Conservation (phyloP, 495 filamentous ascomycete species). For the Letharia columbiana region DNA sequence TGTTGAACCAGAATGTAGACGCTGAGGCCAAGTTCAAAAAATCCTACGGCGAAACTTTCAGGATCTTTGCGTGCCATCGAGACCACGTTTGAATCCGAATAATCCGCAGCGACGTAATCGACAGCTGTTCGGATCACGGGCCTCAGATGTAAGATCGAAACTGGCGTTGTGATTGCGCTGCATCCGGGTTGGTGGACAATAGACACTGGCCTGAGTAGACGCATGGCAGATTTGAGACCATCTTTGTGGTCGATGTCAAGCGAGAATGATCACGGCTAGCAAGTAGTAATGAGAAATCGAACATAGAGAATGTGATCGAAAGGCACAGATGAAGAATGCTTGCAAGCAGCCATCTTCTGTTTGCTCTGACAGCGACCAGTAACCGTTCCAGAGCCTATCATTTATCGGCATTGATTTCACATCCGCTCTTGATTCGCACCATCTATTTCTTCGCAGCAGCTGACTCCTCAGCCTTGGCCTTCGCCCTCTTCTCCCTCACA, state of each 20-base stretch:
- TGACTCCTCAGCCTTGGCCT: constrained; percentile 87
- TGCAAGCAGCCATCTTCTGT: neutral
- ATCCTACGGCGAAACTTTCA: too few relatives aligned
- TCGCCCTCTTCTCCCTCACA: constrained; percentile 83
- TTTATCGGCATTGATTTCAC: neutral
- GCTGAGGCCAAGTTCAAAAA: too few relatives aligned
- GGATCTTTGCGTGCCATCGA: too few relatives aligned
- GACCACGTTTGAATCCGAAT: too few relatives aligned
- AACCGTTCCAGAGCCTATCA: neutral
- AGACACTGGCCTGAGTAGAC: neutral
- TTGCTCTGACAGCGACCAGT: neutral
- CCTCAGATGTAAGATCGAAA: neutral
- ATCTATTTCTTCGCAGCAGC: constrained; percentile 82
- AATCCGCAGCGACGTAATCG: neutral
- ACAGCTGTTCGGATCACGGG: neutral
- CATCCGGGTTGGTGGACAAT: neutral
- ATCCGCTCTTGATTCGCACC: neutral
- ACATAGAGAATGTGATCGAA: neutral
- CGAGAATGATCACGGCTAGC: neutral
- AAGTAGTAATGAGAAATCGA: neutral
- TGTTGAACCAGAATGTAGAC: too few relatives aligned
- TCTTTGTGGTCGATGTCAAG: neutral
- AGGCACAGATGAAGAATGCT: neutral
- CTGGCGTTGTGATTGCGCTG: neutral
- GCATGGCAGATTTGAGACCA: neutral